These are phyloP conservation scores for Xerophyta viscosa DNA, from an alignment of 106 monocot genomes.

Conservation along the genomic window DNA sequence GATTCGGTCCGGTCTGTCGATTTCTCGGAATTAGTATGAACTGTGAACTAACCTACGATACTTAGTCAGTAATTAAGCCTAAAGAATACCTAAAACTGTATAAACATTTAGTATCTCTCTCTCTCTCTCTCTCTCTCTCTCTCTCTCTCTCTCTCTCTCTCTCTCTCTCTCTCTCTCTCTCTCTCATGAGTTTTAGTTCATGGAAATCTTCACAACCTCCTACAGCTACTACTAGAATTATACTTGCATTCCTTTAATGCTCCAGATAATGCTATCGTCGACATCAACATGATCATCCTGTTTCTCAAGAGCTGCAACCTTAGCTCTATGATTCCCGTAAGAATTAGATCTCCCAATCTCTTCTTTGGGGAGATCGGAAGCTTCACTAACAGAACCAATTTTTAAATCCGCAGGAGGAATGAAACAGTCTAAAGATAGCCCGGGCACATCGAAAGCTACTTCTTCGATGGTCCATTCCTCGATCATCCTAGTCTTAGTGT, in stretches of 20 bases:
- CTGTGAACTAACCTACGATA: constrained; percentile 7
- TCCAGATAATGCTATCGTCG: constrained; percentile 7
- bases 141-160: too few relatives aligned
- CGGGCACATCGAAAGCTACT: constrained; percentile 55
- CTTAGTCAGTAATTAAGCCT: constrained; percentile 2
- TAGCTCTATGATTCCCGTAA: constrained; percentile 2
- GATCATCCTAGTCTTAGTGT: constrained; percentile 52
- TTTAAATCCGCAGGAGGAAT: constrained; percentile 54
- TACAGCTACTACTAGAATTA: constrained; percentile 6
- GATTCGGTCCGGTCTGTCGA: background rate
- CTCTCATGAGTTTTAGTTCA: too few relatives aligned
- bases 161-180: too few relatives aligned
- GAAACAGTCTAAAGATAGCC: constrained; percentile 54
- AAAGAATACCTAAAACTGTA: constrained; percentile 3
- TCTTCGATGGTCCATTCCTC: constrained; percentile 67
- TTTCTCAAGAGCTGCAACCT: constrained; percentile 14
- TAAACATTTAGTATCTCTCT: constrained; percentile 10
- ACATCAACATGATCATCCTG: background rate
- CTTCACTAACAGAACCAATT: constrained; percentile 17
- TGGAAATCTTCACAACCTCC: background rate
- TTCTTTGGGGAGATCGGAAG: constrained; percentile 23
- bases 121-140: too few relatives aligned
- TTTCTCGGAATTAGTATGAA: constrained; percentile 2
- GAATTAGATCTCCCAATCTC: constrained; percentile 15
- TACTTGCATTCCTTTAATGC: constrained; percentile 20